Evolutionary conservation across 495 filamentous ascomycete species (phyloP).

Genomic region (Aspergillus mulundensis): DNA sequence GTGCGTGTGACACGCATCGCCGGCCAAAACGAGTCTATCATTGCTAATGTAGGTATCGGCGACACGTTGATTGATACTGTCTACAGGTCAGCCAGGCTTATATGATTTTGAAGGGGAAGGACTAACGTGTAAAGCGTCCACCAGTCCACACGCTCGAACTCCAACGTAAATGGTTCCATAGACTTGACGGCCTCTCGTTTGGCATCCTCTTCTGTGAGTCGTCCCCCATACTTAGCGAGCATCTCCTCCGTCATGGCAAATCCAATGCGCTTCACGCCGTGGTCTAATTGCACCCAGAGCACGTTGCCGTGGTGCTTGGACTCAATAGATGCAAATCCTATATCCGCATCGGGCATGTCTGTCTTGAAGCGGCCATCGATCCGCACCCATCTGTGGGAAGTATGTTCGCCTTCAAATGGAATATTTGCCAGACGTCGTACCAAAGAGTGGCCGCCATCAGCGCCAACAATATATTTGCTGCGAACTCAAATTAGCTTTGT

Average conservation of each 20-base stretch:
- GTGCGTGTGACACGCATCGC: conserved; percentile 55
- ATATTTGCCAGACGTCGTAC: conserved; percentile 32
- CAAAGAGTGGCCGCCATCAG: conserved; percentile 9
- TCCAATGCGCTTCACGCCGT: conserved; percentile 43
- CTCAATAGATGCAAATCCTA: conserved; percentile 28
- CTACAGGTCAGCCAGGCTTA: background rate
- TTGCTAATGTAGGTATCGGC: conserved; percentile 10
- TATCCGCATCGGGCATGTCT: conserved; percentile 35
- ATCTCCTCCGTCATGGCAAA: conserved; percentile 42
- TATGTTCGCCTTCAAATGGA: conserved; percentile 39
- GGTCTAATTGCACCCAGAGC: conserved; percentile 38
- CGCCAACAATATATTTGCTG: conserved; percentile 11
- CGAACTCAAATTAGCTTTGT: background rate
- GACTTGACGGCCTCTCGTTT: conserved; percentile 2
- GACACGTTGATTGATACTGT: conserved; percentile 5
- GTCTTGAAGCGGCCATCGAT: conserved; percentile 45
- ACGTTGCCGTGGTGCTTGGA: conserved; percentile 28
- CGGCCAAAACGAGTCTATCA: conserved; percentile 45
- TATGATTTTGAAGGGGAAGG: background rate
- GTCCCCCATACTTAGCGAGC: background rate
- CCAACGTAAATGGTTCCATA: conserved; percentile 4
- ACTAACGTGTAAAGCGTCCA: conserved; percentile 11
- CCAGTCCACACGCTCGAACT: conserved; percentile 3
- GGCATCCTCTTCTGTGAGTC: background rate
- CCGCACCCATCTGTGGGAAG: conserved; percentile 39